A percentile compares a stretch with the other conserved stretches of the same genome.
These are phyloP conservation scores for Eucalyptus tenuipes DNA, from an alignment of 345 rosid species.

Conservation along the genomic window DNA sequence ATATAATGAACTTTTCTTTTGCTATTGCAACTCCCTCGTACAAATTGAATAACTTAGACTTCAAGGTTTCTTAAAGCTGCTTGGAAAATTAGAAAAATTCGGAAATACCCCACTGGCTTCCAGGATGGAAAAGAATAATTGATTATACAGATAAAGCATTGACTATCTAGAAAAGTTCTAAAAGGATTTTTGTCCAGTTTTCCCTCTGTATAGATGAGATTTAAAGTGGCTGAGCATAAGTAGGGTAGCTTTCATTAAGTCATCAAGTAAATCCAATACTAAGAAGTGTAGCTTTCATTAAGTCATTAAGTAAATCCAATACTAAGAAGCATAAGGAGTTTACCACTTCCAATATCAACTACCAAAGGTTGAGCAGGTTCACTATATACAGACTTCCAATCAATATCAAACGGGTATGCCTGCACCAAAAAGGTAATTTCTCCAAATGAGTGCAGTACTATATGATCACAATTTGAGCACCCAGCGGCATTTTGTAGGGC, in stretches of 20 bases:
- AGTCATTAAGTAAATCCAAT: neutral
- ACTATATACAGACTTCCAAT: conserved; percentile 31
- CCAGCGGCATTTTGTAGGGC: neutral
- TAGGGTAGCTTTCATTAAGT: neutral
- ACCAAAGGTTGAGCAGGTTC: conserved; percentile 40
- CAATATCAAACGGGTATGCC: conserved; percentile 47
- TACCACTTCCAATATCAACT: conserved; percentile 75
- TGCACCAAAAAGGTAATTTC: conserved; percentile 15
- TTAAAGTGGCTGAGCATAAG: neutral
- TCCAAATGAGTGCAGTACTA: neutral
- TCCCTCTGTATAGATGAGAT: neutral
- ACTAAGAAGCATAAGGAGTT: neutral
- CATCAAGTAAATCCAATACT: neutral
- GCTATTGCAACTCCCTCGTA: neutral
- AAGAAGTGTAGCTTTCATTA: neutral
- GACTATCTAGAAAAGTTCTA: neutral
- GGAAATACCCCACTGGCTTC: neutral
- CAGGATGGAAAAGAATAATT: neutral
- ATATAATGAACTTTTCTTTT: neutral
- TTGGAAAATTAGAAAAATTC: neutral
- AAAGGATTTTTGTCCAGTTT: neutral
- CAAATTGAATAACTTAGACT: neutral
- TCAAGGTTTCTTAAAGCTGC: neutral
- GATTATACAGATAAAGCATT: neutral
- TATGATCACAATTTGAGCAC: neutral